Base-by-base conservation (phyloP, 169 alveolate species). In the Eimeria tenella region DNA sequence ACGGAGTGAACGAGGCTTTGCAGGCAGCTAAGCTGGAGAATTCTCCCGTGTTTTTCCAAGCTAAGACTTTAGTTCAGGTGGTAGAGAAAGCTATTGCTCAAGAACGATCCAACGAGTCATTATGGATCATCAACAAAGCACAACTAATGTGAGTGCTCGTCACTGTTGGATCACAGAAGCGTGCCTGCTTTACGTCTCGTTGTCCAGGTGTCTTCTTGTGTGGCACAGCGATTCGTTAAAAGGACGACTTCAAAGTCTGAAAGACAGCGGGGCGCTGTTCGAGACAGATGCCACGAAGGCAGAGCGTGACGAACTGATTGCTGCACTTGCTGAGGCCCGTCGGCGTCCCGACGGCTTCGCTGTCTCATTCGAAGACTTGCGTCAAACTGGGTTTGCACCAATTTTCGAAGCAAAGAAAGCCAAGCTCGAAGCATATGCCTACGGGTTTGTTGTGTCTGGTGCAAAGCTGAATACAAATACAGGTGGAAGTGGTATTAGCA, bases 271-370 rank as follows among this genome's bases (percentile, higher is more conserved):
- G 21, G 91, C 91, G 49, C 53, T 84, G 6, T 84, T 60, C 91
- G 91, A 84, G 62, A 62, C 91, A 60, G 91, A 62, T 4, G 91
- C 91, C 42, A 11, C 81, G 62, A 84, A 62, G 81, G 91, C 91
- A 13, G 91, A 84, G 52, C 25, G 58, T 8, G 79, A 31, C 58
- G 73, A 84, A 10, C 19, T 84, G n/a, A 56, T 25, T 25, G 17
- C 81, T 60, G 79, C 91, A 25, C 91, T 84, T 84, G 75, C 63
- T 58, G 91, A 31, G 70, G 91, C 70, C 73, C 91, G 58, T 17
- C 77, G 62, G 63, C 62, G 31, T 52, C 91, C 91, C 3, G 91
- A 15, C 63, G 91, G 62, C 53, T 84, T 84, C 63, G 42, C 52
- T 42, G 23, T 84, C 25, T 60, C 79, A 11, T 84, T 84, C 42